phyloP scores from a whole-genome alignment of 1,284 basidiomycete species.

The Cryptococcus sp. region DNA sequence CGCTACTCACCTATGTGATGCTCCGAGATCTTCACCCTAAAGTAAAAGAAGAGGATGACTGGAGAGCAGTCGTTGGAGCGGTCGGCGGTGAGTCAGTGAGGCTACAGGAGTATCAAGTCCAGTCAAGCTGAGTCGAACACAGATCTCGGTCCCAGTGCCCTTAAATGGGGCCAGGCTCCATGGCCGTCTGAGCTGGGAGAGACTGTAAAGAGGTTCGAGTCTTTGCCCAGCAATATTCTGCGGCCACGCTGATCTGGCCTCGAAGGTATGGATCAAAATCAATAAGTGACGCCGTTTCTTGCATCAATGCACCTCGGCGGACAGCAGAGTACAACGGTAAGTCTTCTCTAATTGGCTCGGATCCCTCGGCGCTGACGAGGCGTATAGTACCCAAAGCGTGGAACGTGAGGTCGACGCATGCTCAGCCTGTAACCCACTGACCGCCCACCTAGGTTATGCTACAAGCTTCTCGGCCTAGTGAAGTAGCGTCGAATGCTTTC shows the following conservation, averaged over 20 bases:
- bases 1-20: conserved; percentile 40
- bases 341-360: neutral
- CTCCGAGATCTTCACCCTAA: conserved; percentile 36
- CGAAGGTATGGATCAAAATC: conserved; percentile 29
- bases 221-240: neutral
- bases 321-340: conserved; percentile 50
- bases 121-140: neutral
- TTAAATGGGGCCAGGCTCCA: conserved; percentile 40
- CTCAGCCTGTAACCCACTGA: neutral
- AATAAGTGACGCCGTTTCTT: conserved; percentile 42
- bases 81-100: conserved; percentile 32
- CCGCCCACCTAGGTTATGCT: conserved; percentile 33
- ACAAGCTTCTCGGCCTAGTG: conserved; percentile 25
- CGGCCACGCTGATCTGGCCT: neutral
- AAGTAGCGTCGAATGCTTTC: conserved; percentile 41
- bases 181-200: conserved; percentile 40
- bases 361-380: neutral
- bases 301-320: conserved; percentile 44
- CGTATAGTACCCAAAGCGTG: conserved; percentile 43
- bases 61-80: conserved; percentile 45
- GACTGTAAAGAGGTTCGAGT: conserved; percentile 24
- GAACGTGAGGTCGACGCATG: conserved; percentile 28
- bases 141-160: conserved; percentile 40
- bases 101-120: neutral
- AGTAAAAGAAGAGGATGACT: conserved; percentile 31